Evolutionary conservation across 2,329 filamentous ascomycete genomes (phyloP), one percentile per base, ranked within the genome.

Genomic region (Sporothrix globosa): DNA sequence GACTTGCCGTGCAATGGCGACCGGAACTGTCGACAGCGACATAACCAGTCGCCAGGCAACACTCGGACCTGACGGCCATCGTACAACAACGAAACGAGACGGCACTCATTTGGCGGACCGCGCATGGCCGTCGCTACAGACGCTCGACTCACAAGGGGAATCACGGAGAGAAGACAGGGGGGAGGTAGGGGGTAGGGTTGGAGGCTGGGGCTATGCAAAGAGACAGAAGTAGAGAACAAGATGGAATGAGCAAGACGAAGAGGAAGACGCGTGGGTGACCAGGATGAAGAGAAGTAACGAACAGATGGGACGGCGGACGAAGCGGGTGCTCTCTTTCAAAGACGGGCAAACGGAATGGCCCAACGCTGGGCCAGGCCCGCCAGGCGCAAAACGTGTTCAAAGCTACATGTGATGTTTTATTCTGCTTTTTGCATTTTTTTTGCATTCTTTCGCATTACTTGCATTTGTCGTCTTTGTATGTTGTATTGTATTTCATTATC

Each of bases 341-440:
- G 53, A 56, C 17, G 24, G 24, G 10, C 5, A 39, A 19, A 58
- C 3, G 41, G 11, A 44, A 44, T 44, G 34, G 53, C 27, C 27
- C 53, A 17, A 9, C 56, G 21, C n/a, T 24, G 27, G 56, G 56
- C 34, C 41, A 14, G 24, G 30, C 30, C 54, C 30, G 34, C 56
- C 56, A 61, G 30, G 56, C 56, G 44, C 24, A 70, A 70, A 24
- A 66, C 60, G 50, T 67, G 52, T 50, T 67, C 34, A 34, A 46
- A 9, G 17, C 53, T 61, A 19, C n/a, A 9, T 34, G 14, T 54
- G 13, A 39, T 30, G 7, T 14, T 46, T 54, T 9, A 54, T 21
- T 46, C 60, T 66, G 5, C 14, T 13, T 66, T n/a, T n/a, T 54
- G 52, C 24, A 30, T 30, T 58, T 30, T 9, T 9, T 44, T 54